Base-by-base conservation (phyloP, 2,329 filamentous ascomycete genomes). In the Trichoderma sp. region DNA sequence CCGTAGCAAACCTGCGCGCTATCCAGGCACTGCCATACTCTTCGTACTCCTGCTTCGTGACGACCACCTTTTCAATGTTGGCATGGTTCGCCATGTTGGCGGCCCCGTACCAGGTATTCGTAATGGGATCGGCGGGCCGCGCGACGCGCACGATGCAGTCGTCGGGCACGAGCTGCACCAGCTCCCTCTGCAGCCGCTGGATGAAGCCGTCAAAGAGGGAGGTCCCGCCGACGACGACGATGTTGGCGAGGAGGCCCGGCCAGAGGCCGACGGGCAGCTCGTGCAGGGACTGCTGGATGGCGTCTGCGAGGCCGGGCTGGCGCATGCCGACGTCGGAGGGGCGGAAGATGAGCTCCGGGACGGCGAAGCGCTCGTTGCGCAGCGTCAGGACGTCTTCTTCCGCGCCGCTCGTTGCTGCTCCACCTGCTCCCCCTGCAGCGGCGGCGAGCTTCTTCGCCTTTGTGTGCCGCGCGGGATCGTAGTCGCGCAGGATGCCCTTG, bases 41-140 rank as follows among this genome's bases (percentile, higher is more conserved):
- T 59, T 95, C 87, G 75, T 99, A 99, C 74, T 99, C 92, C 67
- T 90, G 85, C 74, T 91, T 92, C 0, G 91, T 95, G n/a, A 97
- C 90, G 2, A 87, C 84, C 14, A 93, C 77, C 56, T 83, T 83
- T 67, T 88, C 83, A 59, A 96, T 80, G 45, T 90, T 83, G 48
- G 82, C 81, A 71, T 93, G 88, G 58, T 80, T 85, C 0, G 92
- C 92, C 64, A 97, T 81, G 65, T 87, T 85, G 24, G 90, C 90
- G n/a, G 89, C 94, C 17, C 95, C 95, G 14, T 87, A 79, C 94
- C 94, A 99, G 0, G 90, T 92, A 68, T 88, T 91, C 26, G 86
- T 88, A 69, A 97, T 83, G 0, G 94, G 91, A 72, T 96, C 85
- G 17, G 82, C 78, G 1, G 91, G 88, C 57, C 85, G 83, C 3